Base-by-base conservation (phyloP, 768 basidiomycete genomes). In the Cubamyces lactineus region DNA sequence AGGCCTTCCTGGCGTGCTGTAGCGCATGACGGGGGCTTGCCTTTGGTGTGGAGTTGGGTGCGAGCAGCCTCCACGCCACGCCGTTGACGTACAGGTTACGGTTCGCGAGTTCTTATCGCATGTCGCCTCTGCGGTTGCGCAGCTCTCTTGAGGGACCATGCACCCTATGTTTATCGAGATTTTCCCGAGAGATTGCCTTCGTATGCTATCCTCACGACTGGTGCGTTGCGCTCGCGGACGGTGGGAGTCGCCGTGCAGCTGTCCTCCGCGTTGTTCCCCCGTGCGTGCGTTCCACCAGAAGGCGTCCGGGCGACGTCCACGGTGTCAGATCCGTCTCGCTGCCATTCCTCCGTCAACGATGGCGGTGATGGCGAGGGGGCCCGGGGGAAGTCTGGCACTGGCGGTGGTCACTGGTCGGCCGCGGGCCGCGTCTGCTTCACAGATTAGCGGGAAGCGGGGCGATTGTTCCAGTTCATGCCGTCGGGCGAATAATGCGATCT, bases 161-260 rank as follows among this genome's bases (percentile, higher is more conserved):
- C 39, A 26, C 56, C 40, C 45, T 28, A 53, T 51, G 49, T 53
- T 63, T 58, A 49, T 53, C 51, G 51, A 63, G 62, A 63, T 63
- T 57, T 52, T 63, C 62, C 62, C 62, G 51, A 58, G 49, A 62
- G 62, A 63, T 63, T 63, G 62, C 56, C 56, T 63, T 57, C 47
- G 28, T 48, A 21, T 43, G 51, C 56, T 24, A 19, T 52, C 61
- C 61, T 57, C 61, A 49, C 55, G 24, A 13, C 46, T 24, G 57
- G 62, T 19, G 62, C 62, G 42, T 34, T 58, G 62, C 40, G 40
- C 40, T 34, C 21, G 26, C 42, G 51, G 51, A 26, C 38, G 48
- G 45, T 28, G 13, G 13, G 40, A n/a, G 39, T 47, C 42, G 26
- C 48, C 40, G 57, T 26, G 30, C 17, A 15, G 48, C 49, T 30